These are phyloP conservation scores for Sugiyamaella lignohabitans DNA, from an alignment of 805 yeast genomes.

Conservation along the genomic window DNA sequence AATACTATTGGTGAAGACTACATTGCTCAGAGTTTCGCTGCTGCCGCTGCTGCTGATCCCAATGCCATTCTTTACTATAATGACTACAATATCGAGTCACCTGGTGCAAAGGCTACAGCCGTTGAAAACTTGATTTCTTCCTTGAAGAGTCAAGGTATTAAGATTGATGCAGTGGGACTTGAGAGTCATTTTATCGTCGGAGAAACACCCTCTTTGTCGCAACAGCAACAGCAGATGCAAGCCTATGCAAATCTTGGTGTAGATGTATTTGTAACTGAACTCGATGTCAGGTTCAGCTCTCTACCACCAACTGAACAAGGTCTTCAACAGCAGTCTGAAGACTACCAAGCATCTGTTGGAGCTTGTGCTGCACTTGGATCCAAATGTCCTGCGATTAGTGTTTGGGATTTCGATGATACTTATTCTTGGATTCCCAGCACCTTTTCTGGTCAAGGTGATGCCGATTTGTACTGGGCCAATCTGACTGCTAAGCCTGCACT, in stretches of 20 bases:
- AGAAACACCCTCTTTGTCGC: not conserved
- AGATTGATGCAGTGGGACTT: constrained; percentile 4
- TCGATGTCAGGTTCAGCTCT: not conserved
- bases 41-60: constrained; percentile 3
- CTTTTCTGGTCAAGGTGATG: not conserved
- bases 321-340: not conserved
- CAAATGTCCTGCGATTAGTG: constrained; percentile 1
- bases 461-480: too few species aligned
- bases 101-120: constrained; percentile 3
- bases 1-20: constrained; percentile 3
- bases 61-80: constrained; percentile 1
- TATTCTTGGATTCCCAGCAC: not conserved
- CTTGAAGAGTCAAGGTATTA: not conserved
- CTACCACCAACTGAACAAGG: not conserved
- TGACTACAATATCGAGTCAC: constrained; percentile 4
- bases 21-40: not conserved
- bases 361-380: constrained; percentile 1
- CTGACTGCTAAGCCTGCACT: too few species aligned
- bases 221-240: not conserved
- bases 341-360: not conserved
- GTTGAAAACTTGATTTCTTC: not conserved
- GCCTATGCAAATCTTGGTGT: not conserved
- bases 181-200: constrained; percentile 3
- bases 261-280: not conserved
- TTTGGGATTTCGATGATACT: constrained; percentile 4